Evolutionary conservation across 257 asterid species (phyloP).

Genomic region (Solanum peruvianum): DNA sequence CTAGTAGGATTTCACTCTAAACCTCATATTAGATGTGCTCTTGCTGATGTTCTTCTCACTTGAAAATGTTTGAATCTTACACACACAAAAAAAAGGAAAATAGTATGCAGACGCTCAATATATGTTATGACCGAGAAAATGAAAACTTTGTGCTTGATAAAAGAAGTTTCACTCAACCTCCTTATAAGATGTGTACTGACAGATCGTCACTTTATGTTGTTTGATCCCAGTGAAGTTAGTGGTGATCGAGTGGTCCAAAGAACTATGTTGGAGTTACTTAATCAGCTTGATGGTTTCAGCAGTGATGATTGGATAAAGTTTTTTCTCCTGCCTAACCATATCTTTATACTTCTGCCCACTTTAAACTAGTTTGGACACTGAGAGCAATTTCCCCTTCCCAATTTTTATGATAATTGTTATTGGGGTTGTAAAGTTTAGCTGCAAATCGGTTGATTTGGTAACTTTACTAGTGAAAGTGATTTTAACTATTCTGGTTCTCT

Average conservation of each 20-base stretch:
- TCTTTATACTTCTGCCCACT: neutral
- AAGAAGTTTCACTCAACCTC: neutral
- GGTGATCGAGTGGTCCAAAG: slow-evolving; percentile 91
- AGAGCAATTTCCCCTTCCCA: neutral
- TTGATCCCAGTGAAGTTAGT: slow-evolving; percentile 66
- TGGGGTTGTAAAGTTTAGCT: neutral
- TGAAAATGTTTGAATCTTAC: neutral
- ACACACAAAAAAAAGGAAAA: neutral
- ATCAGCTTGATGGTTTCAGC: slow-evolving; percentile 94
- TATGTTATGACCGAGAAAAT: neutral
- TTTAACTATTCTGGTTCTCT: neutral
- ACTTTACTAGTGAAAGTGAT: neutral
- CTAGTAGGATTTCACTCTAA: neutral
- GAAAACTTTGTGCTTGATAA: neutral
- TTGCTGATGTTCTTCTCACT: neutral
- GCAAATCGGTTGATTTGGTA: neutral
- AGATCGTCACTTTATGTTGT: neutral
- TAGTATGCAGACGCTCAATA: neutral
- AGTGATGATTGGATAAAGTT: slow-evolving; percentile 82
- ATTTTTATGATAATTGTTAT: neutral
- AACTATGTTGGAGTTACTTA: slow-evolving; percentile 85
- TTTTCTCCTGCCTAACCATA: neutral
- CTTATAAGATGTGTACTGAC: neutral
- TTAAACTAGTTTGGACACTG: neutral
- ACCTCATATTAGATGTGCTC: neutral